Conservation (phyloP, 768 basidiomycete genomes). For the Lactarius trivialis region DNA sequence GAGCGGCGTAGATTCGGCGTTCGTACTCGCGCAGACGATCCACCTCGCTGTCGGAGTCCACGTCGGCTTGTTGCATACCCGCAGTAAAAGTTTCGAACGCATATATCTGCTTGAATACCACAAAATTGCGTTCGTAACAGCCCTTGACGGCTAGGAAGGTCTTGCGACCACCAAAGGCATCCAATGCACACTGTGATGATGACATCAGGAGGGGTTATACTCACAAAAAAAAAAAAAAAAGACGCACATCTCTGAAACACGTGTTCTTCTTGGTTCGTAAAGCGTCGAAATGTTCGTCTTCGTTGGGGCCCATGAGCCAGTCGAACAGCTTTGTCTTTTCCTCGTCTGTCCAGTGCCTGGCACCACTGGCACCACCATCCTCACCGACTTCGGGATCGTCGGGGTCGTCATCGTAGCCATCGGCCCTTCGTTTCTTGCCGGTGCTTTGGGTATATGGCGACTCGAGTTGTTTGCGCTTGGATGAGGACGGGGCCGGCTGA, state of each 20-base stretch:
- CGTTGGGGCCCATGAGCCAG: slow-evolving; percentile 67
- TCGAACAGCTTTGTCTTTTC: slow-evolving; percentile 72
- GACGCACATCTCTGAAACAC: slow-evolving; percentile 64
- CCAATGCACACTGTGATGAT: slow-evolving; percentile 50
- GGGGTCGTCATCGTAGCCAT: slow-evolving; percentile 21
- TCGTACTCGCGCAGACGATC: slow-evolving; percentile 69
- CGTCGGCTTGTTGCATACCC: slow-evolving; percentile 32
- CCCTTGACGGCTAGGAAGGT: slow-evolving; percentile 81
- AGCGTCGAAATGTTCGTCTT: slow-evolving; percentile 74
- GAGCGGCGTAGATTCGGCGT: slow-evolving; percentile 57
- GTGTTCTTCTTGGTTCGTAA: slow-evolving; percentile 78
- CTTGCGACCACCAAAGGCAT: slow-evolving; percentile 71
- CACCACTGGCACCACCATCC: slow-evolving; percentile 37
- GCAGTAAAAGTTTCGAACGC: slow-evolving; percentile 54
- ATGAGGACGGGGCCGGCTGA: slow-evolving; percentile 13
- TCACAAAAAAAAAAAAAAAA: background rate
- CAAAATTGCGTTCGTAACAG: slow-evolving; percentile 81
- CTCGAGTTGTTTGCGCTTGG: slow-evolving; percentile 23
- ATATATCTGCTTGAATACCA: slow-evolving; percentile 77
- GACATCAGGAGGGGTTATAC: background rate
- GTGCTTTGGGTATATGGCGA: slow-evolving; percentile 11
- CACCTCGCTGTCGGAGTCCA: slow-evolving; percentile 45
- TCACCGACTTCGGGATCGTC: slow-evolving; percentile 23
- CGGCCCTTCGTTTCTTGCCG: slow-evolving; percentile 21
- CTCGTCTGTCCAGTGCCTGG: slow-evolving; percentile 82